phyloP scores from a whole-genome alignment of 495 filamentous ascomycete species.

The Trichoderma asperelloides region DNA sequence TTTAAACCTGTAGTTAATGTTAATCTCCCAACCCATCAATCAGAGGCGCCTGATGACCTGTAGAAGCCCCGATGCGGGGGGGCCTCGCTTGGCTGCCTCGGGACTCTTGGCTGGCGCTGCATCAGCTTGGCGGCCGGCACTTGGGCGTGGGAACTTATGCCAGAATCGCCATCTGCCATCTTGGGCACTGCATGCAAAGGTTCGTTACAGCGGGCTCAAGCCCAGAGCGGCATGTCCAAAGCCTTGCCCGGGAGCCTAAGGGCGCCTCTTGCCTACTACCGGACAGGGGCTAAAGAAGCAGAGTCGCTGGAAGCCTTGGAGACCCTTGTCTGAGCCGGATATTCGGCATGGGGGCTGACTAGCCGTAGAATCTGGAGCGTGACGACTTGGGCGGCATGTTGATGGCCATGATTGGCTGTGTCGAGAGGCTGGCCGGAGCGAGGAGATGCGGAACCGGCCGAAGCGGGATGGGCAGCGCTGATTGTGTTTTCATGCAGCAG shows the following conservation, averaged over 20 bases:
- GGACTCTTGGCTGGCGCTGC: background rate
- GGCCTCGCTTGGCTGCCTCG: background rate
- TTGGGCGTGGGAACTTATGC: background rate
- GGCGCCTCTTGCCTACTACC: background rate
- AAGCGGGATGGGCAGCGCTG: background rate
- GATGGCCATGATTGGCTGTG: background rate
- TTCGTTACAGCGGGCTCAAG: conserved; percentile 2
- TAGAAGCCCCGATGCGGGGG: background rate
- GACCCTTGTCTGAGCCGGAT: background rate
- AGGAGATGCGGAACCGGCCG: background rate
- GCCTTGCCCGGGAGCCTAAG: background rate
- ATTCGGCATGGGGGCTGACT: conserved; percentile 1
- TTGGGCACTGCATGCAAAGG: background rate
- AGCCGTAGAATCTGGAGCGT: background rate
- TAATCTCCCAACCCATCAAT: background rate
- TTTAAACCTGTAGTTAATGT: background rate
- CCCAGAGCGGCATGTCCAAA: conserved; percentile 4
- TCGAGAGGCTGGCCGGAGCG: background rate
- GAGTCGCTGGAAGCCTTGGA: background rate
- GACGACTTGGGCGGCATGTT: background rate
- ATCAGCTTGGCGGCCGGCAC: background rate
- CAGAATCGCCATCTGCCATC: conserved; percentile 4
- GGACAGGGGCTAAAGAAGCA: background rate
- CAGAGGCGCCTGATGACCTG: background rate
- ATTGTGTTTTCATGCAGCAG: background rate